A percentile compares a stretch with the other conserved stretches of the same genome.
Evolutionary conservation across 257 asterid species (phyloP).

Genomic region (Solanum chiquidenum): DNA sequence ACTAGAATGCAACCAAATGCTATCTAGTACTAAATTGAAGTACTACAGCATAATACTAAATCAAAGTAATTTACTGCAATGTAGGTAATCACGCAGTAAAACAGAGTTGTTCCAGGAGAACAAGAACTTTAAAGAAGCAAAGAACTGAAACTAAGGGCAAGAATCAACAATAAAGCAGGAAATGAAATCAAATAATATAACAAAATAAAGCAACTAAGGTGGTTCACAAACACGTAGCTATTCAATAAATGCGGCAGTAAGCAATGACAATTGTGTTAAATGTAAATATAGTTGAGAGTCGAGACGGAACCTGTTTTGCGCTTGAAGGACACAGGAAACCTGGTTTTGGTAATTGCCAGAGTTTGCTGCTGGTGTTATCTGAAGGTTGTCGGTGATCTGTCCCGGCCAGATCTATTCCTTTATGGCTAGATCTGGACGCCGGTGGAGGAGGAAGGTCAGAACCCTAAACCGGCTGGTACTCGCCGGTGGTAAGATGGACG

Average conservation of each 20-base stretch:
- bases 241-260: not conserved
- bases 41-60: not conserved
- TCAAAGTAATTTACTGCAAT: not conserved
- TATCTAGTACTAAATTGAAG: not conserved
- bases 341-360: not conserved
- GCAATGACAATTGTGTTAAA: not conserved
- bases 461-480: not conserved
- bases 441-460: not conserved
- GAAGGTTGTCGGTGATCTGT: not conserved
- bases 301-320: not conserved
- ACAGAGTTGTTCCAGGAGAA: not conserved
- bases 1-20: not conserved
- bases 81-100: not conserved
- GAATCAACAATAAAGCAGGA: not conserved
- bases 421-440: not conserved
- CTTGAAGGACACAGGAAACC: not conserved
- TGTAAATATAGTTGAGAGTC: not conserved
- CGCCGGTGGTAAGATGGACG: not conserved
- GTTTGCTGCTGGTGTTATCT: not conserved
- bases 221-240: not conserved
- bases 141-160: not conserved
- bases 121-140: not conserved
- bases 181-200: no score
- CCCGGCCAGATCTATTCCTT: not conserved
- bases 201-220: not conserved